These are phyloP conservation scores for Pochonia chlamydosporia DNA, from an alignment of 2,329 filamentous ascomycete genomes.

Conservation along the genomic window DNA sequence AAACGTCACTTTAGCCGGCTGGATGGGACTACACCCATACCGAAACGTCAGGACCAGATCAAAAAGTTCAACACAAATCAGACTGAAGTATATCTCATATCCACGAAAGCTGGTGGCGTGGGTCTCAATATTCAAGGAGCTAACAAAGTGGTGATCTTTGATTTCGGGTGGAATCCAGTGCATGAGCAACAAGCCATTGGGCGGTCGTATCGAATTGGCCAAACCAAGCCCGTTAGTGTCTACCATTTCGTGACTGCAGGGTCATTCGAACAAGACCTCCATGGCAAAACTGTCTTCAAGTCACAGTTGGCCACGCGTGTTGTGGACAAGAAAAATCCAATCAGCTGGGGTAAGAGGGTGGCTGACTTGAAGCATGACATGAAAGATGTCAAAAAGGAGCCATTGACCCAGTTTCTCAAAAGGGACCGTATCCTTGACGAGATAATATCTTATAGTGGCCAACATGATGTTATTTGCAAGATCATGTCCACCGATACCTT, in stretches of 20 bases:
- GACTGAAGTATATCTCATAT: conserved; percentile 68
- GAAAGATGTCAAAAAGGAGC: conserved; percentile 41
- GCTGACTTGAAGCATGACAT: conserved; percentile 55
- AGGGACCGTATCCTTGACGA: conserved; percentile 58
- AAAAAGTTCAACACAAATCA: conserved; percentile 61
- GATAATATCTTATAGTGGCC: conserved; percentile 32
- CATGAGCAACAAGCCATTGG: conserved; percentile 84
- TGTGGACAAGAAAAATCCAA: conserved; percentile 74
- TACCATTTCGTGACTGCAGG: conserved; percentile 76
- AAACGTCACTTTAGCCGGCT: conserved; percentile 51
- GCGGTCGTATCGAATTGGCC: conserved; percentile 78
- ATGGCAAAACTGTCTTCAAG: conserved; percentile 76
- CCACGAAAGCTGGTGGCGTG: conserved; percentile 73
- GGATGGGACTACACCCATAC: conserved; percentile 57
- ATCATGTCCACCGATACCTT: conserved; percentile 69
- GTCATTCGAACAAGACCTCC: conserved; percentile 70
- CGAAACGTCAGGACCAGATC: conserved; percentile 54
- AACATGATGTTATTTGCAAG: conserved; percentile 37
- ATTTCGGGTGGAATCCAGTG: conserved; percentile 75
- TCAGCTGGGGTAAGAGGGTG: conserved; percentile 57
- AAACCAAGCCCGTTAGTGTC: conserved; percentile 73
- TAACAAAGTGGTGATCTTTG: conserved; percentile 81
- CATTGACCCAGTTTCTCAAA: conserved; percentile 47
- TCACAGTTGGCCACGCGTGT: conserved; percentile 71
- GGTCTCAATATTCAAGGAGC: conserved; percentile 81